Conservation (phyloP, 176 grass and related monocot genomes). For the Aegilops longissima region DNA sequence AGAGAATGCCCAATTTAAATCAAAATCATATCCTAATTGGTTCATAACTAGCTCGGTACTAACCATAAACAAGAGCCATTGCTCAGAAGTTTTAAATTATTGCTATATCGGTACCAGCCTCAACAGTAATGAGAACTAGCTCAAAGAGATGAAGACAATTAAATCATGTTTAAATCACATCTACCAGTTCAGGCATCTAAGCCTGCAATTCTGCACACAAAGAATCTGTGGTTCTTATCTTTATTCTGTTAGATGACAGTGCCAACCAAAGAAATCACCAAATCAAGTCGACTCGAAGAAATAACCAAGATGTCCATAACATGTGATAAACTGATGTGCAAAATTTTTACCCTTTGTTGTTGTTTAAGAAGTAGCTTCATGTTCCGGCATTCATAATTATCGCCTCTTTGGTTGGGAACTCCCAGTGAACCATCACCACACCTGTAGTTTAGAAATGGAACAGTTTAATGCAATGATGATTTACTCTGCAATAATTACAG, state of each 20-base stretch:
- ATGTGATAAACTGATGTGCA: slow-evolving; percentile 23
- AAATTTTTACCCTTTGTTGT: slow-evolving; percentile 77
- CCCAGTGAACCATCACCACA: slow-evolving; percentile 96
- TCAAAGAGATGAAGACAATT: slow-evolving; percentile 6
- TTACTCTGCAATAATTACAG: neutral
- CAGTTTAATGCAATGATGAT: neutral
- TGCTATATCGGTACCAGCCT: neutral
- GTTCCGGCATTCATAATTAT: slow-evolving; percentile 98
- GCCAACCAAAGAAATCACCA: neutral
- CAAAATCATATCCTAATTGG: neutral
- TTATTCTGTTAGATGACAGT: neutral
- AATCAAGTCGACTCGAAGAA: slow-evolving; percentile 19
- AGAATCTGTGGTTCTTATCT: neutral
- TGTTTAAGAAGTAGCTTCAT: slow-evolving; percentile 99
- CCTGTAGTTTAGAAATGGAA: slow-evolving; percentile 44
- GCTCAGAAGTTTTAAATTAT: neutral
- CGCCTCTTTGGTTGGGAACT: slow-evolving; percentile 91
- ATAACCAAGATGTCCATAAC: slow-evolving; percentile 5
- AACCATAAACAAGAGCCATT: neutral
- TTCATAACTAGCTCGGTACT: neutral
- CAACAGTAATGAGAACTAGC: neutral
- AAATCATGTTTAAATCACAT: neutral
- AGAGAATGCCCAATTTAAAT: neutral
- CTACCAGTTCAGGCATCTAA: neutral
- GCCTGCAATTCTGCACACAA: slow-evolving; percentile 2